A percentile compares a stretch with the other conserved stretches of the same genome.
phyloP scores from a whole-genome alignment of 1,284 basidiomycete species.

The Veloboletus limbatus region DNA sequence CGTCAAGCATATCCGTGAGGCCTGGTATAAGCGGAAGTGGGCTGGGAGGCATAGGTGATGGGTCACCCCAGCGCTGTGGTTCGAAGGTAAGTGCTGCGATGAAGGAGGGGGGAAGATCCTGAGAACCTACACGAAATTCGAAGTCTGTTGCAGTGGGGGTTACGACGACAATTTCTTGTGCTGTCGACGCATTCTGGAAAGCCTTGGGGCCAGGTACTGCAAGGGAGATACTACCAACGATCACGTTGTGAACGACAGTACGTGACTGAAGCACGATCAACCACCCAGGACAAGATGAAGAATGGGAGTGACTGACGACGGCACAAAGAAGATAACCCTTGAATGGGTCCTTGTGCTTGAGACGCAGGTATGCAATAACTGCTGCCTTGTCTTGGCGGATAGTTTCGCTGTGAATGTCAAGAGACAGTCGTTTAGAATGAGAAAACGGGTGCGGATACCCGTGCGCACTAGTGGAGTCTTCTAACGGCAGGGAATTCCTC shows the following conservation, averaged over 20 bases:
- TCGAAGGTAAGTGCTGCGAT: conserved; percentile 10
- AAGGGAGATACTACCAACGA: conserved; percentile 73
- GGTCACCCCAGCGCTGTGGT: conserved; percentile 67
- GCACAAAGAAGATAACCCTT: conserved; percentile 70
- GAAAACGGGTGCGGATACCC: neutral
- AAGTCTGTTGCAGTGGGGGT: conserved; percentile 64
- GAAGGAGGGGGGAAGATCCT: conserved; percentile 13
- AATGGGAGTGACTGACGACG: conserved; percentile 48
- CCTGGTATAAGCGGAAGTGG: conserved; percentile 34
- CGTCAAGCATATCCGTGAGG: conserved; percentile 15
- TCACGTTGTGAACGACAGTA: conserved; percentile 70
- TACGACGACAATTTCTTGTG: conserved; percentile 71
- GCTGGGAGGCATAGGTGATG: conserved; percentile 56
- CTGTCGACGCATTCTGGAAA: conserved; percentile 73
- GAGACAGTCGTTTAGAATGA: conserved; percentile 1
- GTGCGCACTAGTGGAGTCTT: conserved; percentile 58
- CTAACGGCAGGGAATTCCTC: conserved; percentile 65
- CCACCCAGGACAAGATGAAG: conserved; percentile 4
- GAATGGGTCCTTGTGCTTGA: conserved; percentile 70
- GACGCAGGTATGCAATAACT: conserved; percentile 66
- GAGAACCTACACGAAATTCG: conserved; percentile 58
- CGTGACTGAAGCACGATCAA: conserved; percentile 35
- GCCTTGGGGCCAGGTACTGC: conserved; percentile 67
- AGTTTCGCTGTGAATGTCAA: conserved; percentile 49
- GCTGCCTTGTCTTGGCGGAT: conserved; percentile 74